phyloP scores from a whole-genome alignment of 1,284 basidiomycete genomes.

The Cutaneotrichosporon dermatis region DNA sequence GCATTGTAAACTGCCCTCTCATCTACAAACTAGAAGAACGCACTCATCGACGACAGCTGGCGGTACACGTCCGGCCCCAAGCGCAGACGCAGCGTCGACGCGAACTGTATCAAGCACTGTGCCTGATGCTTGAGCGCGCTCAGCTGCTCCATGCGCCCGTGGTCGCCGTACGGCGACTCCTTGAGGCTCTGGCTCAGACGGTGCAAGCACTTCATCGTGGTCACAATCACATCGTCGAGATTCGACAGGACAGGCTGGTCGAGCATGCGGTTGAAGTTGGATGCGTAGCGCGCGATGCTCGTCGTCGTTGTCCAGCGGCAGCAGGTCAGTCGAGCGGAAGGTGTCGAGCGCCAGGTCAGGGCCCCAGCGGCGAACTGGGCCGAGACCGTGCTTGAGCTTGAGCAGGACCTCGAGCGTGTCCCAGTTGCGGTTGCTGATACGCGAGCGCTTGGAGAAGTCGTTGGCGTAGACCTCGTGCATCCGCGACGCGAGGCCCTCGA shows the following conservation, averaged over 20 bases:
- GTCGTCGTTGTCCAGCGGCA: slow-evolving; percentile 85
- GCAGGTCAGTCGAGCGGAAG: slow-evolving; percentile 81
- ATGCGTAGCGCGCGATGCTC: slow-evolving; percentile 78
- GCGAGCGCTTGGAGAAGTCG: slow-evolving; percentile 67
- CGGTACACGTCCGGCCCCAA: slow-evolving; percentile 89
- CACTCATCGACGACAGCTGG: slow-evolving; percentile 58
- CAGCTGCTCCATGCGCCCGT: slow-evolving; percentile 38
- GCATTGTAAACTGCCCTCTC: no score
- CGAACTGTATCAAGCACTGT: slow-evolving; percentile 70
- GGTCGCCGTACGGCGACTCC: slow-evolving; percentile 61
- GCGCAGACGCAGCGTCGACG: slow-evolving; percentile 77
- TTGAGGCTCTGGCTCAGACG: slow-evolving; percentile 73
- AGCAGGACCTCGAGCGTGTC: slow-evolving; percentile 61
- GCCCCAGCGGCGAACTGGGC: slow-evolving; percentile 67
- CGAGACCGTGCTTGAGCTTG: slow-evolving; percentile 75
- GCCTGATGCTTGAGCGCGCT: slow-evolving; percentile 44
- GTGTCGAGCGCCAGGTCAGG: slow-evolving; percentile 78
- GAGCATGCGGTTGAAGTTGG: slow-evolving; percentile 79
- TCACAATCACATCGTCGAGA: slow-evolving; percentile 78
- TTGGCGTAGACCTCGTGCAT: slow-evolving; percentile 84
- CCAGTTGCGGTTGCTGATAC: slow-evolving; percentile 71
- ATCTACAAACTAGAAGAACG: slow-evolving; percentile 16
- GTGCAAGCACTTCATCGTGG: slow-evolving; percentile 88
- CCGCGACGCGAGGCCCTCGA: slow-evolving; percentile 74
- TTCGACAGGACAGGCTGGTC: slow-evolving; percentile 82